Evolutionary conservation across 352 stramenopile genomes (phyloP).

Genomic region (Globisporangium rhizosaccharum): DNA sequence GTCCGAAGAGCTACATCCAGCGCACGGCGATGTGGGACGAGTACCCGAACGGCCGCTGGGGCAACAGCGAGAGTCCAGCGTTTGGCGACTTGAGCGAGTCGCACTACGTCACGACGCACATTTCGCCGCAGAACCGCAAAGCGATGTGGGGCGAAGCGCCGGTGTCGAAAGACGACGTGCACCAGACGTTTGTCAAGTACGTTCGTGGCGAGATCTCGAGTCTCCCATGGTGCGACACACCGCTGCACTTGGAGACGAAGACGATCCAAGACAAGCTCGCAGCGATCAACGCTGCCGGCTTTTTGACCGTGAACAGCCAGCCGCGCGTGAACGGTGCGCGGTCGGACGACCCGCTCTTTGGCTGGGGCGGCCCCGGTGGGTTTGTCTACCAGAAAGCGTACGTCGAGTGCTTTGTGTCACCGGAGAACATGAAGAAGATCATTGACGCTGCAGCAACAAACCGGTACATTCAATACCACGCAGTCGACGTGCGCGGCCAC

Average conservation of each 20-base stretch:
- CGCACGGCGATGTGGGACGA: slow-evolving; percentile 98
- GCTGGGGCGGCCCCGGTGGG: slow-evolving; percentile 94
- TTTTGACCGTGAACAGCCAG: slow-evolving; percentile 97
- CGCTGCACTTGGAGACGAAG: slow-evolving; percentile 92
- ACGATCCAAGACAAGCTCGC: slow-evolving; percentile 79
- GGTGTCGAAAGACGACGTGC: slow-evolving; percentile 87
- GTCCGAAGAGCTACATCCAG: slow-evolving; percentile 96
- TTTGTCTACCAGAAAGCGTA: slow-evolving; percentile 99
- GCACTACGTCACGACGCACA: slow-evolving; percentile 88
- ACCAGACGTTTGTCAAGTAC: slow-evolving; percentile 95
- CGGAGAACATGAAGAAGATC: slow-evolving; percentile 88
- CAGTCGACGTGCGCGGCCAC: slow-evolving; percentile 86
- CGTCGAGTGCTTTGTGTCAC: slow-evolving; percentile 97
- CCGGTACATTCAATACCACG: slow-evolving; percentile 86
- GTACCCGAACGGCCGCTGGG: slow-evolving; percentile 96
- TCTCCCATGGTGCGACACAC: slow-evolving; percentile 96
- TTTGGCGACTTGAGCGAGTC: slow-evolving; percentile 96
- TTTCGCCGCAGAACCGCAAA: slow-evolving; percentile 64
- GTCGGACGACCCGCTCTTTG: slow-evolving; percentile 92
- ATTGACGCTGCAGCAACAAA: slow-evolving; percentile 85
- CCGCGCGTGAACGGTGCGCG: slow-evolving; percentile 87
- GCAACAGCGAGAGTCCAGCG: slow-evolving; percentile 91
- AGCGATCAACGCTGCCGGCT: slow-evolving; percentile 77
- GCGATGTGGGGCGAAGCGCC: slow-evolving; percentile 94
- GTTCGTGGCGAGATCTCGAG: slow-evolving; percentile 93